Evolutionary conservation across 2,329 filamentous ascomycete genomes (phyloP).

Genomic region (Fusarium aywerte): DNA sequence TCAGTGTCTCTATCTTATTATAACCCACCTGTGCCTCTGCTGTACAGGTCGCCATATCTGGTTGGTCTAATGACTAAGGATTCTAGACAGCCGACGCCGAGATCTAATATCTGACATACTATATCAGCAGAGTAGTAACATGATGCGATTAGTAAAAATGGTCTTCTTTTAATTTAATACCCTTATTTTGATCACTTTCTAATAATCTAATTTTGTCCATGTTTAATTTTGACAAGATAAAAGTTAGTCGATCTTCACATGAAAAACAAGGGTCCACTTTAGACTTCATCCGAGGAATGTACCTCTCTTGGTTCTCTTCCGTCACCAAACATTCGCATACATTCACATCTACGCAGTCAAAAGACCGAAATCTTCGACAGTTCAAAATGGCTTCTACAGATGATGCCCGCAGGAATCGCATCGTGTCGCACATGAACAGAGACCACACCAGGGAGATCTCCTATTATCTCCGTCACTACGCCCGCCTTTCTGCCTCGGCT

Average conservation of each 20-base stretch:
- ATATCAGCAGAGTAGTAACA: neutral
- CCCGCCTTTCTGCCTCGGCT: constrained; percentile 63
- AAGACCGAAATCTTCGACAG: accelerated
- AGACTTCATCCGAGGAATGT: constrained; percentile 24
- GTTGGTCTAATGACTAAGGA: neutral
- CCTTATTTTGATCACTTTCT: neutral
- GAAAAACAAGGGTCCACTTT: constrained; percentile 36
- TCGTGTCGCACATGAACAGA: constrained; percentile 85
- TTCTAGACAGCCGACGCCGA: neutral
- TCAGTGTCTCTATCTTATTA: no score
- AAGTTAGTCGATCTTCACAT: constrained; percentile 6
- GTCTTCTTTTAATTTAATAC: neutral
- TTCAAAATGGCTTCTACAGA: constrained; percentile 45
- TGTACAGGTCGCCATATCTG: no score
- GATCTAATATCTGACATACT: neutral
- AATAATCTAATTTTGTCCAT: neutral
- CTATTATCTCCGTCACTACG: constrained; percentile 81
- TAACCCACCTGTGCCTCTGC: no score
- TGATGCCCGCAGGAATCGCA: constrained; percentile 50
- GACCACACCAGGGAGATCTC: constrained; percentile 80
- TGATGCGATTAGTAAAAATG: neutral
- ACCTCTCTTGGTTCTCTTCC: neutral
- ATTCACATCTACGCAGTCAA: neutral
- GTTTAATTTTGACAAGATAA: neutral
- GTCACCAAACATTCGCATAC: constrained; percentile 1